Evolutionary conservation across 1,284 basidiomycete genomes (phyloP).

Genomic region (Tremellales sp.): DNA sequence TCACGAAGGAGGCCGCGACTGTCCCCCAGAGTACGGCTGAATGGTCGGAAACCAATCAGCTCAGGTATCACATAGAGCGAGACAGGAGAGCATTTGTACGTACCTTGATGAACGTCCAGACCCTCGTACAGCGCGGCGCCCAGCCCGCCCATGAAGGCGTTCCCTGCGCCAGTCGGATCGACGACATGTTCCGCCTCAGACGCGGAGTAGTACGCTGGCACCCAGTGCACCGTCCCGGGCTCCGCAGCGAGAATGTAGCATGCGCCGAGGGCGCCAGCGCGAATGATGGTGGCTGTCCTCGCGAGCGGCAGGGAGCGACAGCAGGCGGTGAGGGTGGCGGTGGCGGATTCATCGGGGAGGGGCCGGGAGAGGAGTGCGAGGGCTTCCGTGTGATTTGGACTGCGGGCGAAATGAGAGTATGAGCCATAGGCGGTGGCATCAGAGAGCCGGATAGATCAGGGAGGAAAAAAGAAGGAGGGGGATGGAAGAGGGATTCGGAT

Average conservation of each 20-base stretch:
- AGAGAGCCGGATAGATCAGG: not conserved
- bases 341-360: slow-evolving; percentile 3
- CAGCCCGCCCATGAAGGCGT: slow-evolving; percentile 45
- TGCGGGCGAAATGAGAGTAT: slow-evolving; percentile 12
- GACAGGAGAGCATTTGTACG: slow-evolving; percentile 10
- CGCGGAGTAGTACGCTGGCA: slow-evolving; percentile 28
- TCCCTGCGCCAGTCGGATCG: slow-evolving; percentile 46
- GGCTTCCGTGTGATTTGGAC: slow-evolving; percentile 46
- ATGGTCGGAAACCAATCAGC: too few species aligned
- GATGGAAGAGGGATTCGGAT: too few species aligned
- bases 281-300: slow-evolving; percentile 25
- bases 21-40: slow-evolving; percentile 42
- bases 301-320: slow-evolving; percentile 18
- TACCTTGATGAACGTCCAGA: slow-evolving; percentile 31
- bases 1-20: slow-evolving; percentile 41
- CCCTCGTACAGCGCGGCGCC: slow-evolving; percentile 36
- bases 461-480: not conserved
- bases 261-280: slow-evolving; percentile 28
- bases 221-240: slow-evolving; percentile 22
- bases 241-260: slow-evolving; percentile 22
- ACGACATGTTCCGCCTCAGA: slow-evolving; percentile 22
- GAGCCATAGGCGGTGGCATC: too few species aligned
- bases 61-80: not conserved
- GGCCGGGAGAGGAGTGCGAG: slow-evolving; percentile 25
- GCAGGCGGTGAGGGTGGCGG: slow-evolving; percentile 11